phyloP scores from a whole-genome alignment of 305 asterid genomes.

The Fraxinus sp. region DNA sequence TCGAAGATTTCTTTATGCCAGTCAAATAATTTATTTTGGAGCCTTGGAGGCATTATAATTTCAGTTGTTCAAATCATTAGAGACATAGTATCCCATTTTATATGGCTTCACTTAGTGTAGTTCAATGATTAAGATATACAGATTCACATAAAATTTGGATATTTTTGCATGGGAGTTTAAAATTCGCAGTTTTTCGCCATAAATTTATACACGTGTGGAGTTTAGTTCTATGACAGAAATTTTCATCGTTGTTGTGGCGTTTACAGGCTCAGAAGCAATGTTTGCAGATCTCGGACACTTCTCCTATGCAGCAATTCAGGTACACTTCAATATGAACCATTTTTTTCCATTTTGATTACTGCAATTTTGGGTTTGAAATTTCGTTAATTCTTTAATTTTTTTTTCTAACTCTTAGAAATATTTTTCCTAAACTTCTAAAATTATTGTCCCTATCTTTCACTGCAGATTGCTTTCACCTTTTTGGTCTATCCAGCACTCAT shows the following conservation, averaged over 20 bases:
- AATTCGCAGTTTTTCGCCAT: neutral
- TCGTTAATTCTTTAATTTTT: neutral
- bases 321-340: constrained; percentile 22
- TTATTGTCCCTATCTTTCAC: constrained; percentile 14
- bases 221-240: neutral
- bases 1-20: neutral
- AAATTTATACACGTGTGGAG: neutral
- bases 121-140: neutral
- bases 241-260: neutral
- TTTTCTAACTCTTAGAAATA: neutral
- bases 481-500: constrained; percentile 91
- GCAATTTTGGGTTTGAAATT: constrained; percentile 6
- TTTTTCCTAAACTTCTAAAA: neutral
- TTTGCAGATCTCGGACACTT: constrained; percentile 98
- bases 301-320: constrained; percentile 90
- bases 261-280: constrained; percentile 97
- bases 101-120: neutral
- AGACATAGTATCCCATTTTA: neutral
- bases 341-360: neutral
- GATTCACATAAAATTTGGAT: neutral
- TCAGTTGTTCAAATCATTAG: neutral
- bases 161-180: neutral
- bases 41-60: neutral
- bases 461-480: constrained; percentile 94
- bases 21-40: neutral